phyloP scores from a whole-genome alignment of 805 yeast species.

The Tetrapisispora pingtungensis region DNA sequence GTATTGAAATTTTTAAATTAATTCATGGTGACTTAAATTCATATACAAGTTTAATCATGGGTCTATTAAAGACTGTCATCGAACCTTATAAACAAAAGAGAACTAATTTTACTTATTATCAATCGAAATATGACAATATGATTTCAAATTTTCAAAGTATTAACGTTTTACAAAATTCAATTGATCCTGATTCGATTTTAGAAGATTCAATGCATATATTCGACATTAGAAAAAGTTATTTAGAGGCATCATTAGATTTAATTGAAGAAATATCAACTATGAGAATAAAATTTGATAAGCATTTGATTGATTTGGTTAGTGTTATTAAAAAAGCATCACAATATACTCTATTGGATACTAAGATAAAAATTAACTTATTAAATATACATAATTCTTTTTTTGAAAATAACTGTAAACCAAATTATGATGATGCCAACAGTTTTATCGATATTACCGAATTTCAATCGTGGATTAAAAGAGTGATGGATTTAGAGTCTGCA shows the following conservation, averaged over 20 bases:
- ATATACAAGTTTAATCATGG: slow-evolving; percentile 9
- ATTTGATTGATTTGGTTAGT: slow-evolving; percentile 8
- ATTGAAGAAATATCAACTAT: slow-evolving; percentile 36
- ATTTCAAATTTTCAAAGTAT: slow-evolving; percentile 41
- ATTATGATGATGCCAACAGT: slow-evolving; percentile 3
- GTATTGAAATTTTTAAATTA: slow-evolving; percentile 8
- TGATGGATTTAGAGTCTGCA: slow-evolving; percentile 2
- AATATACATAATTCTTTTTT: not conserved
- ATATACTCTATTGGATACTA: slow-evolving; percentile 12
- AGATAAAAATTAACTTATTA: slow-evolving; percentile 4
- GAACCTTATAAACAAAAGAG: slow-evolving; percentile 45
- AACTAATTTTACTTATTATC: slow-evolving; percentile 50
- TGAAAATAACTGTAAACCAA: slow-evolving; percentile 1
- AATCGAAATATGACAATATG: slow-evolving; percentile 54
- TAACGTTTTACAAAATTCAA: slow-evolving; percentile 35
- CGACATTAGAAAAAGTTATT: slow-evolving; percentile 55
- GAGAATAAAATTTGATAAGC: slow-evolving; percentile 15
- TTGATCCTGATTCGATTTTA: slow-evolving; percentile 41
- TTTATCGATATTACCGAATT: slow-evolving; percentile 4
- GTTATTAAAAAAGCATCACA: slow-evolving; percentile 20
- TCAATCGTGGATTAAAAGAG: slow-evolving; percentile 9
- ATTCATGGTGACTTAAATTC: slow-evolving; percentile 9
- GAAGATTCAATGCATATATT: slow-evolving; percentile 73
- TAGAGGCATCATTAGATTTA: slow-evolving; percentile 47
- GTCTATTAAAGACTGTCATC: slow-evolving; percentile 31